phyloP scores from a whole-genome alignment of 225 moss, liverwort and hornwort species.

The Rhytidiadelphus loreus region DNA sequence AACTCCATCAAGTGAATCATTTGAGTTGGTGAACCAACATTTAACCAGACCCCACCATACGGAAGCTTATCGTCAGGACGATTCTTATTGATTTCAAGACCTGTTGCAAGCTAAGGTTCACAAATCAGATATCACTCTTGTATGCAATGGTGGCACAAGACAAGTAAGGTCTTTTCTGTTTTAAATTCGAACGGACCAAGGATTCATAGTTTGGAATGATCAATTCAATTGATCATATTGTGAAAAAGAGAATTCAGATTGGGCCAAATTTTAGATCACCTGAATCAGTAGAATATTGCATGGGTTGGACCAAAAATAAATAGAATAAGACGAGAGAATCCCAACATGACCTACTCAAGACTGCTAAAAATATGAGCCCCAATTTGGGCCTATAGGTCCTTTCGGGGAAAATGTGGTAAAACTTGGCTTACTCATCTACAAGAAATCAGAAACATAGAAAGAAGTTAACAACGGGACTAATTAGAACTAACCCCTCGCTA shows the following conservation, averaged over 20 bases:
- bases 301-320: background rate
- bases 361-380: background rate
- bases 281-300: background rate
- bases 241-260: background rate
- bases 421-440: background rate
- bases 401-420: background rate
- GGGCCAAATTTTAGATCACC: background rate
- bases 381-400: background rate
- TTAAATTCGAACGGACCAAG: background rate
- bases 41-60: slow-evolving; percentile 85
- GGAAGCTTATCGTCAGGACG: slow-evolving; percentile 76
- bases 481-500: background rate
- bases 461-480: background rate
- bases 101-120: slow-evolving; percentile 18
- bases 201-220: background rate
- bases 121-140: background rate
- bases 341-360: background rate
- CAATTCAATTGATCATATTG: background rate
- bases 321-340: background rate
- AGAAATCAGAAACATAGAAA: background rate
- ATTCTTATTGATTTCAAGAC: slow-evolving; percentile 65
- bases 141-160: background rate
- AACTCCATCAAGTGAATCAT: slow-evolving; percentile 99
- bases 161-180: background rate
- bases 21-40: slow-evolving; percentile 67